Conservation (phyloP, 2,329 filamentous ascomycete genomes). For the Bipolaris gigantea region DNA sequence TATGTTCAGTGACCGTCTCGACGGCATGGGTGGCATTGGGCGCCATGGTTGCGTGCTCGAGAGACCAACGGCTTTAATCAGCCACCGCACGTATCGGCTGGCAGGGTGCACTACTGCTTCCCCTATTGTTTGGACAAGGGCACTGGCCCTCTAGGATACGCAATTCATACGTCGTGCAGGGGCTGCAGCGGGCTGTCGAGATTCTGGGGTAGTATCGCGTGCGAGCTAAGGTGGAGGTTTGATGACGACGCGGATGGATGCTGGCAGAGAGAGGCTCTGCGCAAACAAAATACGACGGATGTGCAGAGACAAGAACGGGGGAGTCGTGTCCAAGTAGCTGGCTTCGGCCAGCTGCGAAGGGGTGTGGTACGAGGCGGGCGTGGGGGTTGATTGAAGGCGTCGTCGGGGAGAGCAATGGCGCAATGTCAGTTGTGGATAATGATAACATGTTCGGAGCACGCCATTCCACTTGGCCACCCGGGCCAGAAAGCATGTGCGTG, state of each 20-base stretch:
- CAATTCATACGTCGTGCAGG: slow-evolving; percentile 18
- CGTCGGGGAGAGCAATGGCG: slow-evolving; percentile 13
- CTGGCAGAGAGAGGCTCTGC: slow-evolving; percentile 11
- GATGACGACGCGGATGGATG: not conserved
- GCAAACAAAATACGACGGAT: not conserved
- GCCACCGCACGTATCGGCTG: not conserved
- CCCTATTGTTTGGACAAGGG: not conserved
- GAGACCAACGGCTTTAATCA: slow-evolving; percentile 1
- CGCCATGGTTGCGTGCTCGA: slow-evolving; percentile 20
- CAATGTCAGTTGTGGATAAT: slow-evolving; percentile 13
- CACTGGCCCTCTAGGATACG: slow-evolving; percentile 1
- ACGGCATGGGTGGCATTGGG: slow-evolving; percentile 33
- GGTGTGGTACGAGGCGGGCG: not conserved
- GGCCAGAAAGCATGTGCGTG: not conserved
- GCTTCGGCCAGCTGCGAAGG: not conserved
- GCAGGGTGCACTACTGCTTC: not conserved
- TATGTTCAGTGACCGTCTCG: slow-evolving; percentile 29
- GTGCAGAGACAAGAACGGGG: not conserved
- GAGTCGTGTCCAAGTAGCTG: not conserved
- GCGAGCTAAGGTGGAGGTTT: slow-evolving; percentile 13
- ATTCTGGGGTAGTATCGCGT: slow-evolving; percentile 24
- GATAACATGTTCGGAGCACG: slow-evolving; percentile 20
- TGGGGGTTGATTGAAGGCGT: not conserved
- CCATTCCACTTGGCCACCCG: slow-evolving; percentile 9
- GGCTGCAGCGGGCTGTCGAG: slow-evolving; percentile 21